Evolutionary conservation across 2,329 filamentous ascomycete genomes (phyloP), one percentile per base, ranked within the genome.

Genomic region (Bipolaris cookei): DNA sequence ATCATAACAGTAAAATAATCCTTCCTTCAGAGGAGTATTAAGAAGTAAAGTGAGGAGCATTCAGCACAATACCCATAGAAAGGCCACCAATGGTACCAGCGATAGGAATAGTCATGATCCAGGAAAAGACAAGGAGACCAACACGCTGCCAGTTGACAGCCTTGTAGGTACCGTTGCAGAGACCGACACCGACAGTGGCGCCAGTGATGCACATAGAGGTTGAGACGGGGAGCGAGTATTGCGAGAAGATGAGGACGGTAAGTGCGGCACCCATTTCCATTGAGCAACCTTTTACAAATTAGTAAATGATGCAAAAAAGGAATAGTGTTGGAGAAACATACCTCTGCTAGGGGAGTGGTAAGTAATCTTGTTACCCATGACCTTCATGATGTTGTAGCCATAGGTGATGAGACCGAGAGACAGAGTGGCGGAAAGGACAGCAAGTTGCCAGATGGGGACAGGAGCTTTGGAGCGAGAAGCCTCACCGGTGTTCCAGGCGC

Each of bases 371-470:
- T 92, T 92, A 51, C 90, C 90, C 89, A 92, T 91, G 76, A 90
- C 87, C 80, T 90, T 91, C 89, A 92, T 92, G 78, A 92, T 92
- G 81, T 92, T 91, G 80, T 91, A 92, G 8, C 89, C 90, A 68
- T 91, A 92, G 13, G 89, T 91, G 70, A 88, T 81, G 55, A 92
- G 82, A 65, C 89, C 90, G 18, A 73, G 39, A 44, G 83, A 90
- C 70, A 91, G 87, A 37, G 81, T 85, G 1, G 81, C 74, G 23
- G 86, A 82, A 11, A 90, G 79, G 16, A 92, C 88, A 48, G 87
- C 90, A 52, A 93, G 83, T 76, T 92, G 89, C 90, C 90, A 94
- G 43, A 90, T 70, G 3, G 88, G 88, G 0, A 93, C 90, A 0
- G 83, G 76, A 3, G 86, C 84, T 78, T 90, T 90, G 63, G 86